These are phyloP conservation scores for Xerocomus potaroensis DNA, from an alignment of 768 basidiomycete genomes.

Conservation along the genomic window DNA sequence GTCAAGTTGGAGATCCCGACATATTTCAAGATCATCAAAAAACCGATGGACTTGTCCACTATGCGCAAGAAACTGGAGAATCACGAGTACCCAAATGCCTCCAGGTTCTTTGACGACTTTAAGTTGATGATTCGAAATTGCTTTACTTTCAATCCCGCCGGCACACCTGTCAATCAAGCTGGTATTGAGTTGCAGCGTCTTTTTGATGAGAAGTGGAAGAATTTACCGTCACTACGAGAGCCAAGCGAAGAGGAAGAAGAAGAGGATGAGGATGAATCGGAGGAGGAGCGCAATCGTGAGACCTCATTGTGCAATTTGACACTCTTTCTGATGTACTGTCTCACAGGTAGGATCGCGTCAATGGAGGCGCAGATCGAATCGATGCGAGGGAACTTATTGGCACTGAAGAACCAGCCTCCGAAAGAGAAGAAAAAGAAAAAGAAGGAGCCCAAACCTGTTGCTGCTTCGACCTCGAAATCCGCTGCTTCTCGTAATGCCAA, in stretches of 20 bases:
- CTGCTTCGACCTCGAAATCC: constrained; percentile 63
- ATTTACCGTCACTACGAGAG: constrained; percentile 58
- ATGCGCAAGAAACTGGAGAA: constrained; percentile 83
- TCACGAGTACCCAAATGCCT: constrained; percentile 69
- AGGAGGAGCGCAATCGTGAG: constrained; percentile 68
- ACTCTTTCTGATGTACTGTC: constrained; percentile 9
- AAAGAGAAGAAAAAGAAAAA: constrained; percentile 73
- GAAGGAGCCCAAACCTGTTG: constrained; percentile 53
- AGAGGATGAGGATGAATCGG: constrained; percentile 59
- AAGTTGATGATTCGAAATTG: constrained; percentile 95
- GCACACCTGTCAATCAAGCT: constrained; percentile 81
- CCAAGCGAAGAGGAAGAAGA: constrained; percentile 59
- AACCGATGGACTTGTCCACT: constrained; percentile 92
- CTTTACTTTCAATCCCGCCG: constrained; percentile 84
- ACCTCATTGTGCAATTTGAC: neutral
- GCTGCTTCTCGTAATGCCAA: constrained; percentile 46
- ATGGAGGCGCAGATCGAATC: constrained; percentile 83
- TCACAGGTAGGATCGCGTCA: constrained; percentile 63
- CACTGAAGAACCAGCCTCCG: constrained; percentile 50
- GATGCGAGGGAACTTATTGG: constrained; percentile 65
- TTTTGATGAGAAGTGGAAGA: constrained; percentile 92
- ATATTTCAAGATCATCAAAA: constrained; percentile 86
- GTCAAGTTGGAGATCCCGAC: constrained; percentile 72
- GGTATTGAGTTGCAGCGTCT: constrained; percentile 80
- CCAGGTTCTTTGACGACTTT: constrained; percentile 86